Base-by-base conservation (phyloP, 176 grass and related monocot species). In the Musa troglodytarum region DNA sequence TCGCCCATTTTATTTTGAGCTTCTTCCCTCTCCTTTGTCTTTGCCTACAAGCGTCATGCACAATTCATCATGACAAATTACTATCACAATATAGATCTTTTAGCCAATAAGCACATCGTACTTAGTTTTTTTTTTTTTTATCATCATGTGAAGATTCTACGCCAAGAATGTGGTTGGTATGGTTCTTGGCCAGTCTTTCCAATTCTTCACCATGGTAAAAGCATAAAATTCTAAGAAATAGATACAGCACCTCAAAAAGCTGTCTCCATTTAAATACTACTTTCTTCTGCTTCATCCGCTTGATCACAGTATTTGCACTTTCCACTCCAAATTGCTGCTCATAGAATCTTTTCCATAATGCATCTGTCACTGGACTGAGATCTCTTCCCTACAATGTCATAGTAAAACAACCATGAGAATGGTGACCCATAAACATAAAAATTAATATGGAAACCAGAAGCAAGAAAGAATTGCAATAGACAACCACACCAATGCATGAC, bases 311-410 rank as follows among this genome's bases (percentile, higher is more conserved):
- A 10, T 79, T 76, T 11, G 80, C 54, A 65, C 49, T 87, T 50
- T 87, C 80, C 20, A 51, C 76, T 51, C 85, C 85, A 73, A 80
- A 87, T 57, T 83, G 62, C n/a, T 28, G n/a, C 81, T 87, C 85
- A 49, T 83, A 87, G 56, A 87, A 87, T 80, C 65, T 87, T 76
- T 83, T 87, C 85, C 85, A 87, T 11, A 83, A 54, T 49, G 52
- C 75, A 71, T 87, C 72, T n/a, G 85, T 87, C 49, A 83, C 80
- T 8, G 80, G 85, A 74, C 76, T 87, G 53, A 87, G 85, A 61
- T 87, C 85, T 56, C 64, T 80, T 75, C 56, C 85, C 85, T 87
- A 53, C 11, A 76, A 79, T 53, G 10, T 58, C 56, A 74, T 56
- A 71, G 51, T 64, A 9, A 69, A 84, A 79, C 10, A 7, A 16